These are phyloP conservation scores for Botrytis fragariae DNA, from an alignment of 2,329 filamentous ascomycete species.

Conservation along the genomic window DNA sequence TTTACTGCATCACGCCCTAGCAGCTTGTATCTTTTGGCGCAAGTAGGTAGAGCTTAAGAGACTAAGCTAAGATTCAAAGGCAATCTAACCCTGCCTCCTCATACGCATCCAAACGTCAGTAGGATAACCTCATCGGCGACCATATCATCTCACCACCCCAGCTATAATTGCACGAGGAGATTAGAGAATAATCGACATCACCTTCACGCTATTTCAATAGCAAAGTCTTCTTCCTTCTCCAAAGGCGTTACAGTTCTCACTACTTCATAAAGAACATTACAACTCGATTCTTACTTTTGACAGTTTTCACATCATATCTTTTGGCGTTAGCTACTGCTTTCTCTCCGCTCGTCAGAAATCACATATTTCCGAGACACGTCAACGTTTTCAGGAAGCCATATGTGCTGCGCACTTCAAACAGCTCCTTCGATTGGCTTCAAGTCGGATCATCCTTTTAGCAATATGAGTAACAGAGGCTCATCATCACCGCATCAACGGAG, in stretches of 20 bases:
- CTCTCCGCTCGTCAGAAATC: neutral
- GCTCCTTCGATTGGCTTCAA: conserved; percentile 32
- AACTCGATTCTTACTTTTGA: neutral
- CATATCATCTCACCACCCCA: neutral
- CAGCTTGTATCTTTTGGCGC: neutral
- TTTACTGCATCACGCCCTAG: neutral
- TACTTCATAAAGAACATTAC: neutral
- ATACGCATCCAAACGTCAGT: neutral
- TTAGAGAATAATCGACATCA: neutral
- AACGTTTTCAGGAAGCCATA: conserved; percentile 20
- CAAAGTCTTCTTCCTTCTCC: neutral
- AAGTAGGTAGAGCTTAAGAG: conserved; percentile 15
- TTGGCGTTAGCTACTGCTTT: neutral
- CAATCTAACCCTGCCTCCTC: neutral
- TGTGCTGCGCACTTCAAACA: conserved; percentile 31
- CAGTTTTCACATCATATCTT: neutral
- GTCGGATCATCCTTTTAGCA: conserved; percentile 33
- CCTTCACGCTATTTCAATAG: neutral
- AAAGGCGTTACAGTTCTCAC: neutral
- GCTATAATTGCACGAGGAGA: neutral
- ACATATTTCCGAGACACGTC: neutral
- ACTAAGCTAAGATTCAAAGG: conserved; percentile 11
- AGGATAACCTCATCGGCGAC: conserved; percentile 12
- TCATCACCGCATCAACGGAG: conserved; percentile 25
- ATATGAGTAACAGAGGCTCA: conserved; percentile 30